Conservation (phyloP, 1,139 yeast genomes). For the Diutina scorzettiae region DNA sequence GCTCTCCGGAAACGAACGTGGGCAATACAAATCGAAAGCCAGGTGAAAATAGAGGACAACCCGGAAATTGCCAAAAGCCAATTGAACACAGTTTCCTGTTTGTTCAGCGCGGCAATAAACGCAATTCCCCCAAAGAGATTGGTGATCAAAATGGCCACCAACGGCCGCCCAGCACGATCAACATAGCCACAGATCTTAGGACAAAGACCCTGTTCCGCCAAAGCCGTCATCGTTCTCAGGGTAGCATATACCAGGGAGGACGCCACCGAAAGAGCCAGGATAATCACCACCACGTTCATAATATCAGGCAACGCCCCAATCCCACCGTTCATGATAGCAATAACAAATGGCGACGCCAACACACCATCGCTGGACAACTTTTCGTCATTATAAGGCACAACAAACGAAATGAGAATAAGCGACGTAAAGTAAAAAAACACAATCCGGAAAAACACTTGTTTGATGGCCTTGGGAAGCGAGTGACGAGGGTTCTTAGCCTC, state of each 20-base stretch:
- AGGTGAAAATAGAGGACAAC: slow-evolving; percentile 19
- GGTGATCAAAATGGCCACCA: slow-evolving; percentile 49
- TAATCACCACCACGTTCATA: slow-evolving; percentile 17
- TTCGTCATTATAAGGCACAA: slow-evolving; percentile 52
- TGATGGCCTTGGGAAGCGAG: slow-evolving; percentile 55
- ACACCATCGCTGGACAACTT: slow-evolving; percentile 31
- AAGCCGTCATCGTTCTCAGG: slow-evolving; percentile 71
- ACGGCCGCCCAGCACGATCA: slow-evolving; percentile 66
- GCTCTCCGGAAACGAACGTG: slow-evolving; percentile 12
- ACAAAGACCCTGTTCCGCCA: slow-evolving; percentile 74
- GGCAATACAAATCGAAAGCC: slow-evolving; percentile 37
- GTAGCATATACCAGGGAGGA: slow-evolving; percentile 51
- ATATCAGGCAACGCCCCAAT: slow-evolving; percentile 17
- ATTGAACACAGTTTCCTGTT: slow-evolving; percentile 10
- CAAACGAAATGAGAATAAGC: slow-evolving; percentile 46
- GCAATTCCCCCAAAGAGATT: slow-evolving; percentile 15
- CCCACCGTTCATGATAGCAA: slow-evolving; percentile 21
- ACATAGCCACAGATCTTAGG: slow-evolving; percentile 64
- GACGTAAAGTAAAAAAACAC: slow-evolving; percentile 51
- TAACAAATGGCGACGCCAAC: slow-evolving; percentile 66
- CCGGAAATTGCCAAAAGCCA: slow-evolving; percentile 12
- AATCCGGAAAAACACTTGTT: slow-evolving; percentile 67
- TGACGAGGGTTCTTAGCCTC: slow-evolving; percentile 48
- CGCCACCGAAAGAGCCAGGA: slow-evolving; percentile 17
- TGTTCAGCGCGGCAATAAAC: slow-evolving; percentile 10